Evolutionary conservation across 108 stramenopile genomes (phyloP).

Genomic region (Fistulifera pelliculosa): DNA sequence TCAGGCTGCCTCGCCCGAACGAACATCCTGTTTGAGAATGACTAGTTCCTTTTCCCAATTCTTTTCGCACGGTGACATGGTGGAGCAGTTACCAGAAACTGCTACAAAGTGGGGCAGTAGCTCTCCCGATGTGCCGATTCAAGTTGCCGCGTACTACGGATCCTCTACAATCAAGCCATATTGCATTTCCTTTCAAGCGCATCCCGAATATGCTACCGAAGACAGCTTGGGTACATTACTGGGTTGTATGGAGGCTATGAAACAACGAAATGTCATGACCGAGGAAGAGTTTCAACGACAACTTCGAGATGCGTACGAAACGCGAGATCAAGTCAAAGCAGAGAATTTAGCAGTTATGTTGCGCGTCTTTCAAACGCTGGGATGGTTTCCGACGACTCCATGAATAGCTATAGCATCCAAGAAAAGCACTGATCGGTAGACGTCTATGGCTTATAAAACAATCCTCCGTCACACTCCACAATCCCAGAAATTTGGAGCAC

Average conservation of each 20-base stretch:
- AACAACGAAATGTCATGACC: conserved; percentile 21
- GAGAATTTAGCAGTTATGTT: conserved; percentile 43
- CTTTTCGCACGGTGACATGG: conserved; percentile 80
- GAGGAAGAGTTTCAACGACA: conserved; percentile 11
- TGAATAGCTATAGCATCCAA: no score
- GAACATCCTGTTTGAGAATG: conserved; percentile 1
- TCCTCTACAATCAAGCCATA: conserved; percentile 22
- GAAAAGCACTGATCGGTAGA: no score
- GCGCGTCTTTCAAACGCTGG: conserved; percentile 26
- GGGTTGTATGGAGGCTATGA: conserved; percentile 28
- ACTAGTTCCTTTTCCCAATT: conserved; percentile 22
- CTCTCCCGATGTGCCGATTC: conserved; percentile 40
- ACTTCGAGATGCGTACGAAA: conserved; percentile 24
- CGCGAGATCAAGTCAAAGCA: conserved; percentile 21
- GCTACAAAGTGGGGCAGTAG: conserved; percentile 52
- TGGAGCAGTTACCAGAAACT: conserved; percentile 42
- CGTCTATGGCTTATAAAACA: no score
- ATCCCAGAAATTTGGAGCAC: no score
- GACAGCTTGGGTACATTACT: conserved; percentile 30
- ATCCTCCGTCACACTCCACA: no score
- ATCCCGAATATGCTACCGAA: conserved; percentile 55
- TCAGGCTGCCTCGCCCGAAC: no score
- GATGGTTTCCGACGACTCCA: conserved; percentile 37
- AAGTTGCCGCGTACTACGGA: conserved; percentile 59
- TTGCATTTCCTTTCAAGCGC: conserved; percentile 72